Base-by-base conservation (phyloP, 805 yeast genomes). In the Komagataella kurtzmanii region DNA sequence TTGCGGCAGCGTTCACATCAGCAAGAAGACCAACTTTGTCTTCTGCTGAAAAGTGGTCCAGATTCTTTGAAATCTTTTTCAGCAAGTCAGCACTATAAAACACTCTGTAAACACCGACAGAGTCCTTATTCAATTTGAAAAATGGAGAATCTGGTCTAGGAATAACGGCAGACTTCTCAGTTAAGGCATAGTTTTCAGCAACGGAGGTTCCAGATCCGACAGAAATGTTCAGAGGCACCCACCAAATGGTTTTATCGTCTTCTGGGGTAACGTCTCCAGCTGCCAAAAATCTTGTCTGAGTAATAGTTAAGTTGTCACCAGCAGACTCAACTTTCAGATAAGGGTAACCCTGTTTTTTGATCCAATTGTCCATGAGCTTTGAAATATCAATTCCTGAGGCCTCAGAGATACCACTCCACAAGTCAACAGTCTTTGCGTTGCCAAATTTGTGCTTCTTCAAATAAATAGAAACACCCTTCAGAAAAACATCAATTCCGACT, bases 331-430 rank as follows among this genome's bases (percentile, higher is more conserved):
- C 89, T 45, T 72, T 67, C 24, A 87, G 58, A 24, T 83, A 70
- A 3, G 95, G 96, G 67, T 70, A 86, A 4, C 96, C 96, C 49
- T 83, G 76, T 54, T 79, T 74, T 51, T 75, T 72, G 56, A 85
- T 84, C 95, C 95, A 87, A 18, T 77, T 69, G 53, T 76, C 75
- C 82, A 87, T 82, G 60, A 80, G 73, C 23, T 62, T 52, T 54
- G 71, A 70, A 44, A 87, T 77, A 50, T 86, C 81, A 59, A 74
- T 67, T 21, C 85, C 85, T 3, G 85, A 73, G 12, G 73, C 85
- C 51, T 76, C 83, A 50, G 81, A 67, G 30, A 87, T 69, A 3
- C 86, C 77, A 47, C 67, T 66, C 89, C 93, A 87, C 54, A 87
- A 73, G 58, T 87, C 90, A 46, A 72, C 74, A 46, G 93, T 83